Evolutionary conservation across 805 yeast genomes (phyloP), one percentile per base, ranked within the genome.

Genomic region (Candida odintsovae): DNA sequence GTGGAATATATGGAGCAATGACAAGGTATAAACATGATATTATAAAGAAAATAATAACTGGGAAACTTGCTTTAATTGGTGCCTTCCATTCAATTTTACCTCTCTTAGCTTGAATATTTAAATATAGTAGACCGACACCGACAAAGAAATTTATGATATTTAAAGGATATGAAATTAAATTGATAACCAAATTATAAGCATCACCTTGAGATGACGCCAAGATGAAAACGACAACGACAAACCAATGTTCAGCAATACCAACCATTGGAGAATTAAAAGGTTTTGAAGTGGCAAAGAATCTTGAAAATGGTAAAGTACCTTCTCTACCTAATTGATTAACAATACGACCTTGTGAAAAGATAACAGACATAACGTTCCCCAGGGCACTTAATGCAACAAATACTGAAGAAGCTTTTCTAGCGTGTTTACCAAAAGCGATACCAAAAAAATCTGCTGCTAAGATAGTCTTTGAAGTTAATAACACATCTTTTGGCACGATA

Each of bases 171-270:
- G 92, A 81, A 56, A 86, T 83, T 69, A 88, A 72, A 66, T 88
- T 86, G 64, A 85, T 63, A 54, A 87, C 79, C 62, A 88, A 84
- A 64, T 85, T 83, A 69, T 86, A 87, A 41, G 95, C 95, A 61
- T 86, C 95, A 47, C 94, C 95, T 22, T 90, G 86, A 18, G 94
- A 92, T 38, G 88, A 87, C 4, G 92, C 94, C 40, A 86, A 59
- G 50, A 88, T 78, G 42, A 89, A 81, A 44, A 87, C 71, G 37
- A 83, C 66, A 68, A 90, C 85, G 16, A 86, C 82, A 40, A 82
- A 64, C 78, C 87, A 86, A 62, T 87, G 95, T 63, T 84, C 84
- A 55, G 82, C 71, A 44, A 87, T 69, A 43, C 92, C 95, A 38
- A 80, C 77, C 51, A 78, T 65, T 39, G 95, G 95, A 3, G 94